These are phyloP conservation scores for Pholiota conissans DNA, from an alignment of 768 basidiomycete species.

Conservation along the genomic window DNA sequence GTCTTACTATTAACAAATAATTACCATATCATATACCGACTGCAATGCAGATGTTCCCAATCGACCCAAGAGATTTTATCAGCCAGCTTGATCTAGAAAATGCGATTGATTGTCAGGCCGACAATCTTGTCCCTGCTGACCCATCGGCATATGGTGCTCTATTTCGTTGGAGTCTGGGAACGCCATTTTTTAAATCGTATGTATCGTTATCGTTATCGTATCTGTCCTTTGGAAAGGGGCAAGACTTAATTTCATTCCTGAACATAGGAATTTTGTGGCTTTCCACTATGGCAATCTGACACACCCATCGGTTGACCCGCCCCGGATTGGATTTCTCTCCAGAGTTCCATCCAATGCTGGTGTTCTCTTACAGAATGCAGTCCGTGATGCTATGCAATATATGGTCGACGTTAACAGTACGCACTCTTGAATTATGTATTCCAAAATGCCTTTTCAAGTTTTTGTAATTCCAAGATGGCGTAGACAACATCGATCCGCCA, in stretches of 20 bases:
- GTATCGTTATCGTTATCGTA: slow-evolving; percentile 28
- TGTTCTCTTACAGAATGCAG: slow-evolving; percentile 33
- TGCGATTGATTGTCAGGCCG: slow-evolving; percentile 47
- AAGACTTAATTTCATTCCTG: not conserved
- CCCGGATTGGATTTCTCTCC: slow-evolving; percentile 67
- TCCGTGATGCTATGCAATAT: slow-evolving; percentile 27
- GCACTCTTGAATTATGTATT: not conserved
- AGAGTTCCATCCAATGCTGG: slow-evolving; percentile 56
- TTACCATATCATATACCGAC: not conserved
- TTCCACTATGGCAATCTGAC: slow-evolving; percentile 76
- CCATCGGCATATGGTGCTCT: slow-evolving; percentile 50
- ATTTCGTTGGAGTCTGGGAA: slow-evolving; percentile 74
- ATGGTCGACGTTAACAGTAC: not conserved
- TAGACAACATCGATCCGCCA: not conserved
- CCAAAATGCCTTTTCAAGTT: not conserved
- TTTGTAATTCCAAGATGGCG: not conserved
- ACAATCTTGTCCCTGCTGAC: slow-evolving; percentile 61
- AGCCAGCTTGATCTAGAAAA: slow-evolving; percentile 35
- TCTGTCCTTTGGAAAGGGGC: not conserved
- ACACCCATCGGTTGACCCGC: slow-evolving; percentile 64
- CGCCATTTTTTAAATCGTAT: slow-evolving; percentile 71
- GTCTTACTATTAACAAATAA: too few species aligned
- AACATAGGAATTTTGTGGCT: slow-evolving; percentile 53
- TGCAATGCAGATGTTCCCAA: slow-evolving; percentile 48
- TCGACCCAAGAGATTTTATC: slow-evolving; percentile 73